Evolutionary conservation across 371 early-diverging fungal genomes (phyloP).

Genomic region (Apophysomyces ossiformis): DNA sequence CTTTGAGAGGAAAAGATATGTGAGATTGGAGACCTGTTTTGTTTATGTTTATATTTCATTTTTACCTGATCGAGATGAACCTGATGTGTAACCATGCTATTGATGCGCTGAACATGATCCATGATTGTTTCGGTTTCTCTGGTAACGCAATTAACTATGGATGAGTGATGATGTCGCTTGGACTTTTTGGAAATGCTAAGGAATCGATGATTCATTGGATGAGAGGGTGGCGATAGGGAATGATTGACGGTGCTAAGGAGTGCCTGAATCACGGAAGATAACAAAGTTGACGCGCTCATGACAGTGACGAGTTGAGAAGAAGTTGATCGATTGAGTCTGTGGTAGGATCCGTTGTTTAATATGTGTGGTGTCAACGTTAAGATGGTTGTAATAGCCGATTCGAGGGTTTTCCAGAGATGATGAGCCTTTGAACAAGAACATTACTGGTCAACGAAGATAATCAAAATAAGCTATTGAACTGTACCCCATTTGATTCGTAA

Average conservation of each 20-base stretch:
- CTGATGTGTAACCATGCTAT: slow-evolving; percentile 1
- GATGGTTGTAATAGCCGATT: slow-evolving; percentile 13
- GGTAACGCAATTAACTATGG: background rate
- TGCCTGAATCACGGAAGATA: slow-evolving; percentile 13
- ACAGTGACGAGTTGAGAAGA: slow-evolving; percentile 7
- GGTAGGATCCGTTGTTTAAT: slow-evolving; percentile 6
- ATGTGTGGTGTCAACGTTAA: slow-evolving; percentile 16
- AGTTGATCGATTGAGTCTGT: slow-evolving; percentile 7
- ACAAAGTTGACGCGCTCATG: slow-evolving; percentile 12
- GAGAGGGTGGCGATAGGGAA: slow-evolving; percentile 13
- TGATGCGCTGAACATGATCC: slow-evolving; percentile 3
- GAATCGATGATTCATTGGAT: slow-evolving; percentile 34
- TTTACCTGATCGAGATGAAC: slow-evolving; percentile 8
- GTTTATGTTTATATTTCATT: slow-evolving; percentile 4
- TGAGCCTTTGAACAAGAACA: background rate
- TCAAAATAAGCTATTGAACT: background rate
- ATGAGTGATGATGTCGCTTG: slow-evolving; percentile 3
- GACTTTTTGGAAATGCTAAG: slow-evolving; percentile 27
- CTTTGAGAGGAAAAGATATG: background rate
- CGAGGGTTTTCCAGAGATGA: slow-evolving; percentile 10
- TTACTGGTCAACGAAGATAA: background rate
- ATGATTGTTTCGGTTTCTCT: slow-evolving; percentile 9
- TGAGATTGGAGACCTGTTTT: background rate
- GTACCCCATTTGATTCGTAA: slow-evolving; percentile 8
- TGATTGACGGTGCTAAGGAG: slow-evolving; percentile 21